phyloP scores from a whole-genome alignment of 495 filamentous ascomycete genomes.

The Usnea hakonensis region DNA sequence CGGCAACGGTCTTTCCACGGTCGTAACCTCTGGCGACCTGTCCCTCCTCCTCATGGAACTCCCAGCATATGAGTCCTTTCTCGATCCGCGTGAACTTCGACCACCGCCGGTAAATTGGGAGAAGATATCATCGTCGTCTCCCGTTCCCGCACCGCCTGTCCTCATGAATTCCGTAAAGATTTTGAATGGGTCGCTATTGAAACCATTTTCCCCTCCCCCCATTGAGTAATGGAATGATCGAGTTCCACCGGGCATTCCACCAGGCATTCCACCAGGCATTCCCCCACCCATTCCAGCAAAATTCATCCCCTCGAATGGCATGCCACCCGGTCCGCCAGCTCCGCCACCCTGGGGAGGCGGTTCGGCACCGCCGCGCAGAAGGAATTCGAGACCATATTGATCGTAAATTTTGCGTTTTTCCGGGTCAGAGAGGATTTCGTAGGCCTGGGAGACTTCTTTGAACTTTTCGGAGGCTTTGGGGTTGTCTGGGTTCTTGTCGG shows the following conservation, averaged over 20 bases:
- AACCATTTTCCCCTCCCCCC: constrained; percentile 44
- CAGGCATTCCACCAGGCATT: constrained; percentile 46
- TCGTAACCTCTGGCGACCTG: constrained; percentile 76
- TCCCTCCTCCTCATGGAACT: constrained; percentile 35
- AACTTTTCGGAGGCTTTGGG: constrained; percentile 79
- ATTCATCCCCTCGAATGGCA: constrained; percentile 45
- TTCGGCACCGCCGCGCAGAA: constrained; percentile 72
- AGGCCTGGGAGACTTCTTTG: constrained; percentile 92
- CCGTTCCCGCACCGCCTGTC: constrained; percentile 41
- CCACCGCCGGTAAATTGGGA: constrained; percentile 38
- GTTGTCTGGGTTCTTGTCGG: constrained; percentile 95
- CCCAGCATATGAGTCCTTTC: constrained; percentile 25
- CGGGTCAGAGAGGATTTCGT: constrained; percentile 94
- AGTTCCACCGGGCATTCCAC: constrained; percentile 44
- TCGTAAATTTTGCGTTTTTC: constrained; percentile 97
- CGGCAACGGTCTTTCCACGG: constrained; percentile 75
- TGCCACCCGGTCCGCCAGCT: constrained; percentile 44
- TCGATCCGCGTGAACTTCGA: constrained; percentile 32
- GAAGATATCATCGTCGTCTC: constrained; percentile 50
- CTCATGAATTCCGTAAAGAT: constrained; percentile 79
- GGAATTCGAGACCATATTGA: constrained; percentile 86
- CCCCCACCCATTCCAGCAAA: constrained; percentile 47
- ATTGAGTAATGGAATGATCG: constrained; percentile 72
- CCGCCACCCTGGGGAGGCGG: constrained; percentile 49
- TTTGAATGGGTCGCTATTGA: constrained; percentile 63